Conservation (phyloP, 768 basidiomycete species). For the Termitomyces heimii region DNA sequence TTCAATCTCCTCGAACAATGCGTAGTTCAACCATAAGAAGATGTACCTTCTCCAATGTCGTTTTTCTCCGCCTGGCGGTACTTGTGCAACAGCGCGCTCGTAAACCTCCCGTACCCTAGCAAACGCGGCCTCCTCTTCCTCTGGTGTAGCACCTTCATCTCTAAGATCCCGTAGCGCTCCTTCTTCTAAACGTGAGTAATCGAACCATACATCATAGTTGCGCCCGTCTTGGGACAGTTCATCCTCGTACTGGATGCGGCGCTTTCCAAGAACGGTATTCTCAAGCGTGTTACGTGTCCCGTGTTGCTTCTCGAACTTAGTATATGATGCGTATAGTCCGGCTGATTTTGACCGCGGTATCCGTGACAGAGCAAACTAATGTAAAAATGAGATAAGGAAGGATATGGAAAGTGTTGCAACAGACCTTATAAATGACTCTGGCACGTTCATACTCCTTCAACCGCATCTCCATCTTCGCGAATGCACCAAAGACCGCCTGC, state of each 20-base stretch:
- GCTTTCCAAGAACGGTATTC: conserved; percentile 91
- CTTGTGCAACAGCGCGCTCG: conserved; percentile 91
- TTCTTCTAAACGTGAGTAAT: conserved; percentile 91
- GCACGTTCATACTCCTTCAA: conserved; percentile 96
- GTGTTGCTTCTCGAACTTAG: conserved; percentile 97
- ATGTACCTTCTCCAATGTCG: conserved; percentile 88
- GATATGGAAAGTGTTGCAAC: conserved; percentile 8
- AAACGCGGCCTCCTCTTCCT: conserved; percentile 58
- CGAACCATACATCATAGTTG: conserved; percentile 99
- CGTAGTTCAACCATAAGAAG: conserved; percentile 93
- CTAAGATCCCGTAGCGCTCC: conserved; percentile 71
- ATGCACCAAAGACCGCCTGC: conserved; percentile 87
- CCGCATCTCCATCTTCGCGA: conserved; percentile 96
- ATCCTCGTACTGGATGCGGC: conserved; percentile 98
- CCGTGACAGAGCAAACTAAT: conserved; percentile 88
- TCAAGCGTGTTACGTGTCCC: conserved; percentile 86
- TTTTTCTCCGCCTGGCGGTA: conserved; percentile 92
- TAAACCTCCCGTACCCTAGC: conserved; percentile 87
- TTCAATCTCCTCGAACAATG: conserved; percentile 94
- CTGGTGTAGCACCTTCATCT: conserved; percentile 67
- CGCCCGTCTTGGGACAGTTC: conserved; percentile 86
- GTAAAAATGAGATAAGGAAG: background rate
- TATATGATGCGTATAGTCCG: conserved; percentile 85
- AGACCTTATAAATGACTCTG: conserved; percentile 92
- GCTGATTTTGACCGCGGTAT: conserved; percentile 91